Percentiles rank a stretch among this genome's conserved stretches.
Conservation (phyloP, 164 flowering plant species). For the Magnolia kwangsiensis region DNA sequence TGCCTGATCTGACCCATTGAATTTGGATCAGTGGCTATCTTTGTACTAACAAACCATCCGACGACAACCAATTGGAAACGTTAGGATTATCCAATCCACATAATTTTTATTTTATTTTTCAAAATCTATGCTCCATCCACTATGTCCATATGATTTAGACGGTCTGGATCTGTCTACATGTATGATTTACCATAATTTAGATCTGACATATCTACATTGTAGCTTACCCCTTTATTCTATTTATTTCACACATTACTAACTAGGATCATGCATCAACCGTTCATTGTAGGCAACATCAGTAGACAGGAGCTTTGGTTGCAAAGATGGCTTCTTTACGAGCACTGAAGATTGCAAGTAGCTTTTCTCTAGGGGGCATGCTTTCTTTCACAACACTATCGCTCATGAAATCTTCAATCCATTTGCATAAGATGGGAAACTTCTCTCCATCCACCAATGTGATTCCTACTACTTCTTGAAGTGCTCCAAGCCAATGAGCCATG, state of each 20-base stretch:
- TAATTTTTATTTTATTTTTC: too few relatives aligned
- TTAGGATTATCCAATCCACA: too few relatives aligned
- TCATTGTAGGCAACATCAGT: neutral
- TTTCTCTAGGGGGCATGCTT: slow-evolving; percentile 33
- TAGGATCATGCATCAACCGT: neutral
- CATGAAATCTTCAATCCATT: slow-evolving; percentile 34
- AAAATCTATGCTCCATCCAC: too few relatives aligned
- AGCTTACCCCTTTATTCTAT: neutral
- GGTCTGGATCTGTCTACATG: too few relatives aligned
- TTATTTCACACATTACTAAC: neutral
- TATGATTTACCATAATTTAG: too few relatives aligned
- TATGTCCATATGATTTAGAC: too few relatives aligned
- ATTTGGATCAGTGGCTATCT: too few relatives aligned
- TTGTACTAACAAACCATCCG: too few relatives aligned
- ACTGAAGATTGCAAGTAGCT: slow-evolving; percentile 7
- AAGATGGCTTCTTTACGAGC: slow-evolving; percentile 6
- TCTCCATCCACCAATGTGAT: slow-evolving; percentile 26
- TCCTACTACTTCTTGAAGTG: slow-evolving; percentile 29
- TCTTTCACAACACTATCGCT: slow-evolving; percentile 25
- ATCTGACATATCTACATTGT: too few relatives aligned
- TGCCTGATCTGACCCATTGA: too few relatives aligned
- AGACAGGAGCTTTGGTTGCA: neutral
- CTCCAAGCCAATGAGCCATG: slow-evolving; percentile 27
- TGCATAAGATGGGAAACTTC: slow-evolving; percentile 30
- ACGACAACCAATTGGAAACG: too few relatives aligned